These are phyloP conservation scores for Calocera cornea DNA, from an alignment of 768 basidiomycete genomes.

Conservation along the genomic window DNA sequence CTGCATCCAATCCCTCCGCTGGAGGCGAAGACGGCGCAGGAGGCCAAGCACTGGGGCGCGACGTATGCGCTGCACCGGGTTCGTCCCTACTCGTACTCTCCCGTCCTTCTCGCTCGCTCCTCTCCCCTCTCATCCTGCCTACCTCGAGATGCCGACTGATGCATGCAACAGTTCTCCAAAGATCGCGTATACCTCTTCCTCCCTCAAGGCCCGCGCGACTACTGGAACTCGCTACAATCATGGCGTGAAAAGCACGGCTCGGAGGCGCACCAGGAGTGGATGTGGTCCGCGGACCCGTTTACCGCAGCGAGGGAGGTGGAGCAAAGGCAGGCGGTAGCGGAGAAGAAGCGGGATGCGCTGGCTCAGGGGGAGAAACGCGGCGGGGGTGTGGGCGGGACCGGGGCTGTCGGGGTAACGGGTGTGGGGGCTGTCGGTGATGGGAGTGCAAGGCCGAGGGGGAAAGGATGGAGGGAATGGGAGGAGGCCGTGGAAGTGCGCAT, in stretches of 20 bases:
- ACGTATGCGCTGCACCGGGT: conserved; percentile 79
- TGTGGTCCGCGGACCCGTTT: conserved; percentile 81
- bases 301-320: conserved; percentile 53
- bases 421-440: background rate
- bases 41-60: conserved; percentile 86
- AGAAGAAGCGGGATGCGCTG: conserved; percentile 32
- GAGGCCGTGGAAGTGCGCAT: conserved; percentile 61
- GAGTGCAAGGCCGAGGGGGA: conserved; percentile 12
- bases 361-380: conserved; percentile 11
- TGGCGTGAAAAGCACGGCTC: conserved; percentile 44
- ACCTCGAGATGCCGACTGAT: background rate
- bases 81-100: conserved; percentile 18
- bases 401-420: conserved; percentile 6
- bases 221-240: conserved; percentile 62
- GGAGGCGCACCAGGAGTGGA: conserved; percentile 62
- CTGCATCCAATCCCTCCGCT: conserved; percentile 65
- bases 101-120: no score
- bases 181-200: conserved; percentile 46
- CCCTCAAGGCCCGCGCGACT: conserved; percentile 73
- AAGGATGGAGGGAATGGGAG: conserved; percentile 28
- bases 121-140: no score
- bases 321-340: conserved; percentile 43
- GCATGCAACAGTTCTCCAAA: conserved; percentile 14
- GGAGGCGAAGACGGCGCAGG: conserved; percentile 48
- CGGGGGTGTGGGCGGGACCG: conserved; percentile 26